phyloP scores from a whole-genome alignment of 2,329 filamentous ascomycete species.

The Colletotrichum musae region DNA sequence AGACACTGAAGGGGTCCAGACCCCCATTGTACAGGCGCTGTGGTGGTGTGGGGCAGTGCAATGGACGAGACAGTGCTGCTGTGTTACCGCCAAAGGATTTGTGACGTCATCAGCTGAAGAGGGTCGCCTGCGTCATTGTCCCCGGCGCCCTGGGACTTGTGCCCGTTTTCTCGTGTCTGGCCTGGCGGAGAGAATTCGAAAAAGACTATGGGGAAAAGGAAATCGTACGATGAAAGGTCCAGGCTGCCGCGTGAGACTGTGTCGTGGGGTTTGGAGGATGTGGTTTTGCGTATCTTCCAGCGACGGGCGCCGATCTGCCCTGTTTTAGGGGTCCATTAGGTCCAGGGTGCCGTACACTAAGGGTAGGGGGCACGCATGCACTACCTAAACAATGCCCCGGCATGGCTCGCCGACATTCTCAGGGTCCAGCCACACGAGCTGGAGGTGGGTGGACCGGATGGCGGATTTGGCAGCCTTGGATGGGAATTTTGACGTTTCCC shows the following conservation, averaged over 20 bases:
- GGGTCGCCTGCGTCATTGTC: neutral
- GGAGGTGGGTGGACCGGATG: no score
- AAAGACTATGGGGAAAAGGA: neutral
- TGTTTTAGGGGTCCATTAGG: neutral
- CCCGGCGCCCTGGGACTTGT: neutral
- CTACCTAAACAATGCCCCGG: neutral
- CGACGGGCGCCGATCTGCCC: slow-evolving; percentile 13
- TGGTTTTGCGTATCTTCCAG: no score
- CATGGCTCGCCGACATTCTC: neutral
- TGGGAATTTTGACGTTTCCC: slow-evolving; percentile 16
- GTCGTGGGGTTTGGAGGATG: neutral
- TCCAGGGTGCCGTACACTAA: neutral
- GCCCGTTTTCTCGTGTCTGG: neutral
- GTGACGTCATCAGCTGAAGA: slow-evolving; percentile 21
- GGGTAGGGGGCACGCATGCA: neutral
- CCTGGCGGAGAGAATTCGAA: neutral
- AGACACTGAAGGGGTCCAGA: no score
- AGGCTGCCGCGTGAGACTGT: neutral
- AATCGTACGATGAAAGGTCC: slow-evolving; percentile 9
- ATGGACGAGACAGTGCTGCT: neutral
- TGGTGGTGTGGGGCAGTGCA: neutral
- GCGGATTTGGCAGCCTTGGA: slow-evolving; percentile 6
- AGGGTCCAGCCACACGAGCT: slow-evolving; percentile 16
- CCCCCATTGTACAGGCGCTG: neutral
- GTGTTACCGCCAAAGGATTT: neutral